A percentile compares a stretch with the other conserved stretches of the same genome.
These are phyloP conservation scores for Solanum hybrid DNA, from an alignment of 305 asterid species.

Conservation along the genomic window DNA sequence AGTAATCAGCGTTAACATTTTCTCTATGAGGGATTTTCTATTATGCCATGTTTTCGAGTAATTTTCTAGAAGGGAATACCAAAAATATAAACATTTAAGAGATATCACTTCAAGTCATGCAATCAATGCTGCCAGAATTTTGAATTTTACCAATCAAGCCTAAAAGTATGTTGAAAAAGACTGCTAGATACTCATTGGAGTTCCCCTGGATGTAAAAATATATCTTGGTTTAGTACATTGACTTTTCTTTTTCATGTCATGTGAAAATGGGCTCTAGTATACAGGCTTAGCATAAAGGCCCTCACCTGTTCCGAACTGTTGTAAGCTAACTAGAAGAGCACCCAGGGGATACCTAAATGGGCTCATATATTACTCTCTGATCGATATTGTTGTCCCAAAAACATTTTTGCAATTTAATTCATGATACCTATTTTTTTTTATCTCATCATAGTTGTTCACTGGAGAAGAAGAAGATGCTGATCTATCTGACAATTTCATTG, in stretches of 20 bases:
- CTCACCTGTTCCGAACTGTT: not conserved
- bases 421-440: not conserved
- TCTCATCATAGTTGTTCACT: constrained; percentile 51
- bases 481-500: constrained; percentile 86
- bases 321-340: not conserved
- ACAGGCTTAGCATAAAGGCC: not conserved
- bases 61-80: not conserved
- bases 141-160: not conserved
- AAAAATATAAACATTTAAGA: not conserved
- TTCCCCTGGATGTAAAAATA: not conserved
- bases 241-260: not conserved
- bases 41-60: not conserved
- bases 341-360: not conserved
- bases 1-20: not conserved
- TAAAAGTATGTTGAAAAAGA: not conserved
- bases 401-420: not conserved
- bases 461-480: constrained; percentile 74
- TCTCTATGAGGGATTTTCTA: not conserved
- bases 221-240: not conserved
- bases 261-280: not conserved
- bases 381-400: not conserved
- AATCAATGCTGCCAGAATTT: not conserved
- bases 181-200: not conserved
- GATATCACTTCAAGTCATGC: not conserved
- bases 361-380: not conserved